Percentiles rank a stretch among this genome's conserved stretches.
Conservation (phyloP, 352 stramenopile genomes). For the Phytophthora lateralis region DNA sequence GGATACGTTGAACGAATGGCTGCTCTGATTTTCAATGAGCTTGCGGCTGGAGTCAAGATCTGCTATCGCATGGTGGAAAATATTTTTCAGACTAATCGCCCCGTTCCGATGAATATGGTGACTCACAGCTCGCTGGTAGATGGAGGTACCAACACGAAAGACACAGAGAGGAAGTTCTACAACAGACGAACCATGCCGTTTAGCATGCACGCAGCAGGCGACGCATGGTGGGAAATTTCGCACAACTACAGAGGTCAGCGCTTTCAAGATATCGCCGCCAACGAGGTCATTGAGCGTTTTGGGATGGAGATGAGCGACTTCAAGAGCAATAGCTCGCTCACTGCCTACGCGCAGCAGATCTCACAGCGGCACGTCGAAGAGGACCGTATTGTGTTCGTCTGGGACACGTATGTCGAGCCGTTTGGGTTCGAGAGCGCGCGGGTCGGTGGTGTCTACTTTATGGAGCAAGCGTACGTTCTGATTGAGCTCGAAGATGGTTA, state of each 20-base stretch:
- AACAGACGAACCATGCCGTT: constrained; percentile 42
- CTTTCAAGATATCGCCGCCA: constrained; percentile 34
- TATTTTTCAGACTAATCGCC: constrained; percentile 29
- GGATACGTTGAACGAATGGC: constrained; percentile 24
- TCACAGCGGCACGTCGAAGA: constrained; percentile 54
- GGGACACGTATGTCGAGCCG: constrained; percentile 54
- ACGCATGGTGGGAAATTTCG: constrained; percentile 44
- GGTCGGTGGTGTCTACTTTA: constrained; percentile 46
- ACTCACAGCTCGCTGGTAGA: constrained; percentile 29
- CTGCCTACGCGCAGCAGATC: constrained; percentile 58
- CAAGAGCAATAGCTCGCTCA: constrained; percentile 49
- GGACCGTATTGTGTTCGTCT: constrained; percentile 61
- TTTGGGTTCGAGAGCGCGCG: constrained; percentile 52
- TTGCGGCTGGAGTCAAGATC: constrained; percentile 36
- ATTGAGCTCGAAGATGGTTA: constrained; percentile 35
- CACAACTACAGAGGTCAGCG: constrained; percentile 32
- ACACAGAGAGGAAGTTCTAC: constrained; percentile 43
- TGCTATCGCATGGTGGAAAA: constrained; percentile 37
- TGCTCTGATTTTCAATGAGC: constrained; percentile 35
- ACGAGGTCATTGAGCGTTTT: constrained; percentile 60
- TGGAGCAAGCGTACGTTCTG: constrained; percentile 67
- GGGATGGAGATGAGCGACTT: constrained; percentile 52
- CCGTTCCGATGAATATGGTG: constrained; percentile 11
- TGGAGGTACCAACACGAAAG: constrained; percentile 16
- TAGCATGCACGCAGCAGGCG: constrained; percentile 29